Evolutionary conservation across 768 basidiomycete species (phyloP).

Genomic region (Mycena galericulata): DNA sequence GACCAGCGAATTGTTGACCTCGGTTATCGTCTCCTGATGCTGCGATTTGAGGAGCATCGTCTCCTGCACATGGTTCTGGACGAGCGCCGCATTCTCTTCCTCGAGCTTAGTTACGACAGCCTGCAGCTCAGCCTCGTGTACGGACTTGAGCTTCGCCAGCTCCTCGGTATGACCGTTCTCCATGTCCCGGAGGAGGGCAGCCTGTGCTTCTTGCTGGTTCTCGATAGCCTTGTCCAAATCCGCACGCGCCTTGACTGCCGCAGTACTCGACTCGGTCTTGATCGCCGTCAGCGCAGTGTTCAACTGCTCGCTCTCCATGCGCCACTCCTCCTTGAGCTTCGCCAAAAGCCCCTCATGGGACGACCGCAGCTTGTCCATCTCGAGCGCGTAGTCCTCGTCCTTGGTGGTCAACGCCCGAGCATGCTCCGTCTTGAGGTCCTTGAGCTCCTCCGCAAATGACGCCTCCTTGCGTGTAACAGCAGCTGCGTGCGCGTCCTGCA

Average conservation of each 20-base stretch:
- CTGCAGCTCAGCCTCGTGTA: constrained; percentile 58
- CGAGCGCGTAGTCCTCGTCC: constrained; percentile 70
- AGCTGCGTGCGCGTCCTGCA: constrained; percentile 80
- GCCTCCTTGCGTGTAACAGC: constrained; percentile 76
- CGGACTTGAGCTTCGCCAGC: constrained; percentile 57
- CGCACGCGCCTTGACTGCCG: constrained; percentile 52
- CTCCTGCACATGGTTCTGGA: constrained; percentile 57
- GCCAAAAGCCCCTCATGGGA: constrained; percentile 68
- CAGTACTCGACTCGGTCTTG: constrained; percentile 56
- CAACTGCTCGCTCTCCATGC: constrained; percentile 62
- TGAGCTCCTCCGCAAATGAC: constrained; percentile 72
- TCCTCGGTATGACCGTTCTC: constrained; percentile 70
- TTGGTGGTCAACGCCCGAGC: constrained; percentile 61
- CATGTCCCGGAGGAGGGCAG: constrained; percentile 63
- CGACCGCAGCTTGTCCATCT: constrained; percentile 69
- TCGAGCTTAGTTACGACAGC: constrained; percentile 46
- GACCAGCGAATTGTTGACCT: constrained; percentile 54
- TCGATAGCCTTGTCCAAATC: constrained; percentile 63
- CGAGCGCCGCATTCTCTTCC: constrained; percentile 50
- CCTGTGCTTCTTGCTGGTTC: constrained; percentile 67
- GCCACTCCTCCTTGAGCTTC: constrained; percentile 66
- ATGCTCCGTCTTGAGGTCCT: constrained; percentile 75
- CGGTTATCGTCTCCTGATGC: constrained; percentile 59
- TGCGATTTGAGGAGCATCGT: constrained; percentile 55
- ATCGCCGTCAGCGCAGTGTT: constrained; percentile 55